These are phyloP conservation scores for Tausonia pullulans DNA, from an alignment of 1,284 basidiomycete genomes.

Conservation along the genomic window DNA sequence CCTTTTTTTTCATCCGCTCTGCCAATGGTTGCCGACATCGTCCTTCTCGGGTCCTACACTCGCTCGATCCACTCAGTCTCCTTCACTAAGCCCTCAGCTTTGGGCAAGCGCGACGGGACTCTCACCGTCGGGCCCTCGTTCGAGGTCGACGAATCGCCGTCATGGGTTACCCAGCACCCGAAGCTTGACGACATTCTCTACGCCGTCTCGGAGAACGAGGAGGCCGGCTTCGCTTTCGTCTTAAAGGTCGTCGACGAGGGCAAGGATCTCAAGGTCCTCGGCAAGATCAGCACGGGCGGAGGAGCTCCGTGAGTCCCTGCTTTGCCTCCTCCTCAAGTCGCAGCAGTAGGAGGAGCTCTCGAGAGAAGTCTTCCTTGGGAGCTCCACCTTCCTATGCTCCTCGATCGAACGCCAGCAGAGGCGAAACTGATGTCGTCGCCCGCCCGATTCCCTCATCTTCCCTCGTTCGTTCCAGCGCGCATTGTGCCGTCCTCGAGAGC, in stretches of 20 bases:
- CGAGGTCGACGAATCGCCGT: neutral
- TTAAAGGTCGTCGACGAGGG: neutral
- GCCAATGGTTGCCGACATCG: no score
- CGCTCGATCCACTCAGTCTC: neutral
- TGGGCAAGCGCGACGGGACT: neutral
- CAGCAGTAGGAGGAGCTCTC: neutral
- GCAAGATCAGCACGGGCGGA: neutral
- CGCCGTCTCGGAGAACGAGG: slow-evolving; percentile 7
- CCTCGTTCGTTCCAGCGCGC: neutral
- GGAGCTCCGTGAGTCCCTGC: neutral
- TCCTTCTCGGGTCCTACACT: no score
- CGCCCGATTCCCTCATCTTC: neutral
- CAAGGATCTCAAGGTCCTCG: neutral
- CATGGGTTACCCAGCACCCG: slow-evolving; percentile 14
- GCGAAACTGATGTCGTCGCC: neutral
- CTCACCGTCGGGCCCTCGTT: slow-evolving; percentile 4
- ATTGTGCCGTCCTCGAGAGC: neutral
- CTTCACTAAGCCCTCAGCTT: neutral
- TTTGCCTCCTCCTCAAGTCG: neutral
- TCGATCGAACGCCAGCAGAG: neutral
- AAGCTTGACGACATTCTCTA: slow-evolving; percentile 8
- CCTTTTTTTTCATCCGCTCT: no score
- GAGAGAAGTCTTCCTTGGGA: neutral
- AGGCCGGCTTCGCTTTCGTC: slow-evolving; percentile 3
- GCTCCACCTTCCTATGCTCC: neutral